phyloP scores from a whole-genome alignment of 257 asterid species.

The Jasminum sambac region DNA sequence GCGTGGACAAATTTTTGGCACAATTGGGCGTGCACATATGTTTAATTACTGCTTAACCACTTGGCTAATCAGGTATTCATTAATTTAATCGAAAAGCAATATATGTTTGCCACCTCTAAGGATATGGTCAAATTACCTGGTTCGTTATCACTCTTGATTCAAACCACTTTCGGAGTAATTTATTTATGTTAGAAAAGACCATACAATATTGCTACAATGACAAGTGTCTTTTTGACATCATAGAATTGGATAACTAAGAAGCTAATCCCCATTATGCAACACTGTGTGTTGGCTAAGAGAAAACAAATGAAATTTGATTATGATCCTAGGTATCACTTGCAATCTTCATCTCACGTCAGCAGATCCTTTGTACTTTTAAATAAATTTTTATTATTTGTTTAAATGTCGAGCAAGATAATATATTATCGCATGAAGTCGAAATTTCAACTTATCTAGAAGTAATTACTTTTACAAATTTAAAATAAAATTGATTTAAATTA shows the following conservation, averaged over 20 bases:
- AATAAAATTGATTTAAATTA: too few species aligned
- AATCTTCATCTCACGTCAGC: conserved; percentile 4
- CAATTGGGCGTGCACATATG: background rate
- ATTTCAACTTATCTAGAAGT: background rate
- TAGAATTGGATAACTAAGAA: background rate
- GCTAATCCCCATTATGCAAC: conserved; percentile 9
- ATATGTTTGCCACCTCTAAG: background rate
- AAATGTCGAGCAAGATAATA: too few species aligned
- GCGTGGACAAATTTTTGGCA: background rate
- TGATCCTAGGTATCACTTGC: background rate
- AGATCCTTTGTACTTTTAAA: background rate
- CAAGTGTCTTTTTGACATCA: conserved; percentile 13
- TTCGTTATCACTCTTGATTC: background rate
- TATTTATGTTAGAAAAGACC: background rate
- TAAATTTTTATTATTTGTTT: too few species aligned
- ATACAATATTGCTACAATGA: background rate
- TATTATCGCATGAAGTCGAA: background rate
- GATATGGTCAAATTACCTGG: background rate
- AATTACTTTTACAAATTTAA: too few species aligned
- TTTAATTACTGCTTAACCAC: background rate
- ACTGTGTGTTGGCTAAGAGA: conserved; percentile 24
- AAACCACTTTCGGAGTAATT: background rate
- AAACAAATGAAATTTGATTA: conserved; percentile 12
- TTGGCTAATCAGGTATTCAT: background rate
- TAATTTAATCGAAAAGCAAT: background rate